These are phyloP conservation scores for Bassia scoparia DNA, from an alignment of 148 eudicot species.

Conservation along the genomic window DNA sequence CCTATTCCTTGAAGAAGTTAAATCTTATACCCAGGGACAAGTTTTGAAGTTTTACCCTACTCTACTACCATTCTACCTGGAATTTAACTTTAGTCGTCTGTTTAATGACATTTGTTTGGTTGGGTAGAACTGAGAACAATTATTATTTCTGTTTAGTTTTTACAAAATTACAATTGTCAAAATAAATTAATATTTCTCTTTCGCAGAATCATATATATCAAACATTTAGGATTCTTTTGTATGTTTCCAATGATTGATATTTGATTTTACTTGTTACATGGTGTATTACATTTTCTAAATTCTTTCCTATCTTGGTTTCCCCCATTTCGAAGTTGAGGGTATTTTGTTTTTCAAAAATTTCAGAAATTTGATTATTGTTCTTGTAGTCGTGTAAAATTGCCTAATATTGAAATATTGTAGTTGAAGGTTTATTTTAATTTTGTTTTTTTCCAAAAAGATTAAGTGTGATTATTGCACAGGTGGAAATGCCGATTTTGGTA, in stretches of 20 bases:
- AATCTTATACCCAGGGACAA: too few relatives aligned
- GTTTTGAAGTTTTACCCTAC: too few relatives aligned
- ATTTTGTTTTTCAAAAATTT: not conserved
- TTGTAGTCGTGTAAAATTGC: slow-evolving; percentile 50
- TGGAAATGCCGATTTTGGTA: slow-evolving; percentile 72
- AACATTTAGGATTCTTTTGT: not conserved
- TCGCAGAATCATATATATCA: not conserved
- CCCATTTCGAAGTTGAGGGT: not conserved
- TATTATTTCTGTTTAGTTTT: not conserved
- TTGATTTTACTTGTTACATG: not conserved
- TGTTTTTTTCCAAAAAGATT: not conserved
- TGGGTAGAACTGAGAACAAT: not conserved
- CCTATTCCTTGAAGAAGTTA: too few relatives aligned
- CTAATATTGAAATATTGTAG: not conserved
- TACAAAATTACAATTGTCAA: too few relatives aligned
- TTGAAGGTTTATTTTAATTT: not conserved
- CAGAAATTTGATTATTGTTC: slow-evolving; percentile 9
- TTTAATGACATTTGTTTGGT: too few relatives aligned
- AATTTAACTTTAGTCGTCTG: too few relatives aligned
- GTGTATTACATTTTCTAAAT: not conserved
- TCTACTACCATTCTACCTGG: too few relatives aligned
- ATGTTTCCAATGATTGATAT: not conserved
- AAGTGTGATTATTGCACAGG: slow-evolving; percentile 37
- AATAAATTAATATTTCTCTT: not conserved
- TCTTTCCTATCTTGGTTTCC: not conserved